Evolutionary conservation across 2,329 filamentous ascomycete species (phyloP).

Genomic region (Chrysoporthe puriensis): DNA sequence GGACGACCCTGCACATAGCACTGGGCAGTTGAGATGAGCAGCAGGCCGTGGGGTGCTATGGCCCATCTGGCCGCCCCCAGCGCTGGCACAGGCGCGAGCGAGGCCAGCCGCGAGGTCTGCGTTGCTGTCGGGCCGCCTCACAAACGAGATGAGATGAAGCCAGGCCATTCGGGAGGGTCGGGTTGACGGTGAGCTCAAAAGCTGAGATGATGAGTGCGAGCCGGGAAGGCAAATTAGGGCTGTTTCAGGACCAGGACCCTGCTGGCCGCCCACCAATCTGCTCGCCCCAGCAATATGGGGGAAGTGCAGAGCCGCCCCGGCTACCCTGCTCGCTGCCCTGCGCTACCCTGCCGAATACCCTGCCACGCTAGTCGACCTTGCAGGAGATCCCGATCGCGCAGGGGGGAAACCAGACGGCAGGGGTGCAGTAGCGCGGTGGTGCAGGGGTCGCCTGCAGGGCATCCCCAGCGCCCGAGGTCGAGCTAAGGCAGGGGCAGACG

Average conservation of each 20-base stretch:
- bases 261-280: not conserved
- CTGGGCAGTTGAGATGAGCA: too few relatives aligned
- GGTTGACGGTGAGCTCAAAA: slow-evolving; percentile 2
- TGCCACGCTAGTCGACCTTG: not conserved
- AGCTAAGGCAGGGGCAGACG: slow-evolving; percentile 14
- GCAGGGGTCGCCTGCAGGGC: slow-evolving; percentile 5
- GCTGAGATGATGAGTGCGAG: slow-evolving; percentile 8
- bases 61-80: too few relatives aligned
- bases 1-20: too few relatives aligned
- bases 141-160: not conserved
- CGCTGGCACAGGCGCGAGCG: not conserved
- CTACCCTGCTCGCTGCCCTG: not conserved
- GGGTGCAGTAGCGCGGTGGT: not conserved
- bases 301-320: slow-evolving; percentile 11
- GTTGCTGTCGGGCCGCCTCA: not conserved
- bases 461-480: not conserved
- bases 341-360: too few relatives aligned
- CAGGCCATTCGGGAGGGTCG: not conserved
- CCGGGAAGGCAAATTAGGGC: slow-evolving; percentile 20
- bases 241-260: slow-evolving; percentile 28
- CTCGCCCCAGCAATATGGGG: slow-evolving; percentile 10
- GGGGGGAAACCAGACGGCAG: not conserved
- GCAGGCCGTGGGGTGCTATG: too few relatives aligned
- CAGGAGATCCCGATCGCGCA: slow-evolving; percentile 15
- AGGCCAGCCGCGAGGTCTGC: not conserved